These are phyloP conservation scores for Malassezia equina DNA, from an alignment of 1,284 basidiomycete genomes.

Conservation along the genomic window DNA sequence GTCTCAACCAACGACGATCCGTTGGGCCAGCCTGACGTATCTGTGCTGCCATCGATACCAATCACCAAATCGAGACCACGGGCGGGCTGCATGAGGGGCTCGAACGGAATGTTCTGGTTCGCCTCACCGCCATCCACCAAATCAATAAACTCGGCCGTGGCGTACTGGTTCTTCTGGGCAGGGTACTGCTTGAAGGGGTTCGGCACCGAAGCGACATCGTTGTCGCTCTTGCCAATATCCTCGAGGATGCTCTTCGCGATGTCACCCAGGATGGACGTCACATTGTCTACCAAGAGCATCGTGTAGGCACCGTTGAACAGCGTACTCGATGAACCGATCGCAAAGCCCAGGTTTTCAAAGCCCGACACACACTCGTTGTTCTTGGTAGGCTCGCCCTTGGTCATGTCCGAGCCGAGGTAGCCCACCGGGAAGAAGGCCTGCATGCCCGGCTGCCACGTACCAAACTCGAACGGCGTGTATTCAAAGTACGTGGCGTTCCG, in stretches of 20 bases:
- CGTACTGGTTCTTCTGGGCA: slow-evolving; percentile 25
- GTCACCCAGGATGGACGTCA: slow-evolving; percentile 22
- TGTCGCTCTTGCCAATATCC: slow-evolving; percentile 34
- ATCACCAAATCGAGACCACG: slow-evolving; percentile 61
- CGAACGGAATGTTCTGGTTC: slow-evolving; percentile 58
- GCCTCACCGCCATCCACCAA: slow-evolving; percentile 39
- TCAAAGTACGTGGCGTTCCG: slow-evolving; percentile 51
- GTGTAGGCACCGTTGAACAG: slow-evolving; percentile 49
- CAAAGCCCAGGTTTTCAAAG: slow-evolving; percentile 37
- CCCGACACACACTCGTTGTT: slow-evolving; percentile 27
- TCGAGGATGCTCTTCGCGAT: slow-evolving; percentile 26
- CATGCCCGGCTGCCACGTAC: slow-evolving; percentile 50
- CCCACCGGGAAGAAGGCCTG: slow-evolving; percentile 41
- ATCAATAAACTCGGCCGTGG: slow-evolving; percentile 27
- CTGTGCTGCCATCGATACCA: slow-evolving; percentile 59
- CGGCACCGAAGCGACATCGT: slow-evolving; percentile 51
- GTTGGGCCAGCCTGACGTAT: slow-evolving; percentile 58
- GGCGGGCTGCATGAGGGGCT: slow-evolving; percentile 58
- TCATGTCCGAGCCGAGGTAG: slow-evolving; percentile 32
- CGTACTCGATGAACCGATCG: slow-evolving; percentile 40
- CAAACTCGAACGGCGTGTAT: slow-evolving; percentile 52
- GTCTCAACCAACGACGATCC: slow-evolving; percentile 50
- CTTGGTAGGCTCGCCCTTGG: slow-evolving; percentile 24
- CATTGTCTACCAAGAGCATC: slow-evolving; percentile 19
- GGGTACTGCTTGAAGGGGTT: slow-evolving; percentile 50